Conservation (phyloP, 2,329 filamentous ascomycete genomes). For the Lasiodiplodia sp. region DNA sequence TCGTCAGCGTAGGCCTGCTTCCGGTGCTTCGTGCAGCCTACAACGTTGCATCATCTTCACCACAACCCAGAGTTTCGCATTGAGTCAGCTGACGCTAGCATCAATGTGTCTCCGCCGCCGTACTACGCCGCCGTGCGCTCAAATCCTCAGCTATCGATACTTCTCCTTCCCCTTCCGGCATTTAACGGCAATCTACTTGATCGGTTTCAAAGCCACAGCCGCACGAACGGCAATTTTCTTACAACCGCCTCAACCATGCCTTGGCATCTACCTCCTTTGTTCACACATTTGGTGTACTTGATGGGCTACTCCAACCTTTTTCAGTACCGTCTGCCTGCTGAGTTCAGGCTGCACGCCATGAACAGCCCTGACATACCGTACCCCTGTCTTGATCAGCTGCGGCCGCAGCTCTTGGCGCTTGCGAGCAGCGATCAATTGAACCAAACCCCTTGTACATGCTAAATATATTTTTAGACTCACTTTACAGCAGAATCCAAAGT, state of each 20-base stretch:
- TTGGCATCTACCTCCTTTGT: slow-evolving; percentile 9
- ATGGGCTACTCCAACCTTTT: background rate
- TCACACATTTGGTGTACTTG: background rate
- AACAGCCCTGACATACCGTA: background rate
- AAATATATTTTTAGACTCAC: no score
- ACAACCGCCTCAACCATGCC: background rate
- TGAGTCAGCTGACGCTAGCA: background rate
- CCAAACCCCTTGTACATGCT: no score
- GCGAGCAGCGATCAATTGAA: no score
- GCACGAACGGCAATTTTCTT: background rate
- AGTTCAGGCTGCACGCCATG: background rate
- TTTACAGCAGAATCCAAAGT: no score
- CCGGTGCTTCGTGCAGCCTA: slow-evolving; percentile 6
- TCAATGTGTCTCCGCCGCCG: background rate
- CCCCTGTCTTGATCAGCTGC: no score
- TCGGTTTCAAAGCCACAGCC: slow-evolving; percentile 3
- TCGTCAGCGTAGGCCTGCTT: background rate
- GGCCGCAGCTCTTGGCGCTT: no score
- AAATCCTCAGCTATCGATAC: slow-evolving; percentile 2
- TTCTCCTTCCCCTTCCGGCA: slow-evolving; percentile 8
- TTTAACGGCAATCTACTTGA: background rate
- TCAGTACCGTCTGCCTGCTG: background rate
- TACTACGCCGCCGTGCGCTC: background rate
- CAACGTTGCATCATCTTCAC: background rate
- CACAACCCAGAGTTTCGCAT: background rate